Evolutionary conservation across 805 yeast genomes (phyloP), one percentile per base, ranked within the genome.

Genomic region (Sungouiella thailandica): DNA sequence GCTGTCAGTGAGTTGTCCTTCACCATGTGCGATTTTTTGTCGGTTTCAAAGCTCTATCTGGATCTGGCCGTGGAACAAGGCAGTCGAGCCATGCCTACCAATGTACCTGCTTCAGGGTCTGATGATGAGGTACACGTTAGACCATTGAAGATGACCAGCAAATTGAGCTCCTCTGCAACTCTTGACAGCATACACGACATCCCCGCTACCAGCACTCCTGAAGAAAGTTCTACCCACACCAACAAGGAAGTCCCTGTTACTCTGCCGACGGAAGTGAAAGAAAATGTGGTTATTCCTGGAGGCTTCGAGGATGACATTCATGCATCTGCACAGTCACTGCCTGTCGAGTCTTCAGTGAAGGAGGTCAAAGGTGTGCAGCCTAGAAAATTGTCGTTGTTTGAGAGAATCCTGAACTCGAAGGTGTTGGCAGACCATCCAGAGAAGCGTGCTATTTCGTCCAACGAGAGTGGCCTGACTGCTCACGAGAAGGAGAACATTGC

Each of bases 1-100:
- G 80, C 97, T 0, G 61, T 85, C 7, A 73, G 83, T 28, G 96
- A 88, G 49, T 62, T 88, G 23, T 70, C 80, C 6, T 80, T 79
- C 50, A 60, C 80, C 2, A 61, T 81, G 16, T 80, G 83, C 50
- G 83, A 80, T 43, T 67, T 80, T 35, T 49, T 82, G 13, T 62
- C 78, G 2, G 68, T 67, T 2, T 71, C 72, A 17, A 84, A 74
- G 44, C 9, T 19, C 8, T 7, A 9, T 9, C 22, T 19, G 22
- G 15, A 5, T n/a, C n/a, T n/a, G n/a, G n/a, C n/a, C n/a, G n/a
- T n/a, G n/a, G n/a, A n/a, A n/a, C n/a, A n/a, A n/a, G n/a, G n/a
- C n/a, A n/a, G n/a, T n/a, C n/a, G n/a, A n/a, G n/a, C n/a, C n/a
- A n/a, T n/a, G n/a, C n/a, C n/a, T n/a, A n/a, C n/a, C n/a, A n/a